Conservation (phyloP, 495 filamentous ascomycete genomes). For the Neurospora africana region DNA sequence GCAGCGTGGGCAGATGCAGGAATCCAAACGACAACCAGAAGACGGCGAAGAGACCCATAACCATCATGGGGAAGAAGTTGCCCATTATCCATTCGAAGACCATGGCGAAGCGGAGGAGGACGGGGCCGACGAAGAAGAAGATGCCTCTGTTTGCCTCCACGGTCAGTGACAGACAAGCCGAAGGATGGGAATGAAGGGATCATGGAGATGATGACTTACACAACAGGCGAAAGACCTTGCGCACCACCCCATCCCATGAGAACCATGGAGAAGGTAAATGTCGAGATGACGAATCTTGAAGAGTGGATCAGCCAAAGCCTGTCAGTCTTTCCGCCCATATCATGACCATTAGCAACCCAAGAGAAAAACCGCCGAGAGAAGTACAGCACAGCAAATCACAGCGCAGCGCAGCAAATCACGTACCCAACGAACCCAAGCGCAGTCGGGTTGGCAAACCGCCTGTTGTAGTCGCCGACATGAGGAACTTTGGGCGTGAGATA, state of each 20-base stretch:
- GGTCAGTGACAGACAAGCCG: neutral
- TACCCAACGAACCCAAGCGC: slow-evolving; percentile 43
- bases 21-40: slow-evolving; percentile 48
- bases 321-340: too few relatives aligned
- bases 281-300: slow-evolving; percentile 40
- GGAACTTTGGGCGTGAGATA: slow-evolving; percentile 45
- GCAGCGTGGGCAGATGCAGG: slow-evolving; percentile 41
- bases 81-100: slow-evolving; percentile 43
- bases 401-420: neutral
- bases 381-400: too few relatives aligned
- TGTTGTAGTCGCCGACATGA: slow-evolving; percentile 36
- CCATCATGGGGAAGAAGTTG: slow-evolving; percentile 48
- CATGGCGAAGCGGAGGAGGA: slow-evolving; percentile 36
- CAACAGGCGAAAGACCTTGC: slow-evolving; percentile 34
- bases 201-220: slow-evolving; percentile 20
- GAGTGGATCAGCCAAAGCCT: too few relatives aligned
- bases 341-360: too few relatives aligned
- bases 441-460: slow-evolving; percentile 43
- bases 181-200: too few relatives aligned
- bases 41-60: slow-evolving; percentile 45
- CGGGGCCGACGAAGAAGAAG: slow-evolving; percentile 45
- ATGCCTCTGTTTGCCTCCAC: slow-evolving; percentile 31
- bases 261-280: slow-evolving; percentile 34
- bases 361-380: too few relatives aligned
- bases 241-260: slow-evolving; percentile 49